Evolutionary conservation across 257 asterid species (phyloP).

Genomic region (Penstemon davidsonii): DNA sequence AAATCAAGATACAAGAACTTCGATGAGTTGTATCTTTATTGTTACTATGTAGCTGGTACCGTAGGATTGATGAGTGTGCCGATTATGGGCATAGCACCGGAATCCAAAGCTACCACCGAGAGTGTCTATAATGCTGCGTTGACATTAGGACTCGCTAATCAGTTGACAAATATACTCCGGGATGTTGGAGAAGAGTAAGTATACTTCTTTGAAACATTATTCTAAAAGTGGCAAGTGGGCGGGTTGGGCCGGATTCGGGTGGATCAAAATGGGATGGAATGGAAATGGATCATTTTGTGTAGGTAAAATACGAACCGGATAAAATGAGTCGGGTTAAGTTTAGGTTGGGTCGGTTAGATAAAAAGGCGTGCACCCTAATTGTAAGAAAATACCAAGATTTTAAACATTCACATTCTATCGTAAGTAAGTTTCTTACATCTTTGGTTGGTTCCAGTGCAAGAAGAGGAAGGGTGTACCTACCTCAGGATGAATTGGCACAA

Average conservation of each 20-base stretch:
- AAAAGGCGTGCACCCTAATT: too few species aligned
- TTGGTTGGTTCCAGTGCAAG: conserved; percentile 59
- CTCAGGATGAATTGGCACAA: conserved; percentile 91
- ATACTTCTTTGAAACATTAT: neutral
- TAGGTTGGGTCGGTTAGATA: too few species aligned
- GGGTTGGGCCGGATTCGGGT: too few species aligned
- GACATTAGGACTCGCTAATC: conserved; percentile 88
- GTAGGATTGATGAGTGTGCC: conserved; percentile 99
- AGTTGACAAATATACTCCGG: conserved; percentile 89
- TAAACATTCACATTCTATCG: neutral
- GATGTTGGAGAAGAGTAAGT: conserved; percentile 99
- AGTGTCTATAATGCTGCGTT: conserved; percentile 84
- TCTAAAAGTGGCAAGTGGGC: too few species aligned
- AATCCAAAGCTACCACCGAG: conserved; percentile 83
- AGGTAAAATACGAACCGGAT: too few species aligned
- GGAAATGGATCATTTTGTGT: too few species aligned
- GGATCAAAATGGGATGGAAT: too few species aligned
- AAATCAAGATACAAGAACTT: conserved; percentile 87
- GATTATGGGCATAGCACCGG: conserved; percentile 95
- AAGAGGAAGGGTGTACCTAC: conserved; percentile 89
- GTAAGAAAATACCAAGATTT: too few species aligned
- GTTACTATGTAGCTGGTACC: conserved; percentile 97
- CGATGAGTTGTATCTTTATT: conserved; percentile 86
- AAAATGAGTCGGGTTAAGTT: too few species aligned
- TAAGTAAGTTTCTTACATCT: neutral